These are phyloP conservation scores for Moesziomyces antarcticus DNA, from an alignment of 1,284 basidiomycete genomes.

Conservation along the genomic window DNA sequence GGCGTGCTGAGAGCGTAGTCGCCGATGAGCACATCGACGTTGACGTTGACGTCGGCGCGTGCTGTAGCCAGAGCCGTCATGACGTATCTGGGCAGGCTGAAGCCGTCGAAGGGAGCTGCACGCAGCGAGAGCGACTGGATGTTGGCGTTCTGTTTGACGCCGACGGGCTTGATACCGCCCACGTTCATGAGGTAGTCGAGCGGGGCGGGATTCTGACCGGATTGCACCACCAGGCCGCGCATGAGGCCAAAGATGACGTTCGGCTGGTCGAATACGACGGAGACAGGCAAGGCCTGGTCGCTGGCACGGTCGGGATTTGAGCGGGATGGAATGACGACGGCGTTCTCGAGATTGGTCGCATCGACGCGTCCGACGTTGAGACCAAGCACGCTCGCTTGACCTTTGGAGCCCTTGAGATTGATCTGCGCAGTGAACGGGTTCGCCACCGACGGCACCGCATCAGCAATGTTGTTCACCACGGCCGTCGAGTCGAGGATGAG, in stretches of 20 bases:
- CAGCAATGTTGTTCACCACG: constrained; percentile 74
- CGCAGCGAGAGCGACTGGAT: constrained; percentile 69
- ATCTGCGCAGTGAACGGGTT: constrained; percentile 78
- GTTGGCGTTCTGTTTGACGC: constrained; percentile 7
- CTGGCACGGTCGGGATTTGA: constrained; percentile 71
- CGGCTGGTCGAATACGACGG: constrained; percentile 78
- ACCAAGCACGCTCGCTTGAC: constrained; percentile 75
- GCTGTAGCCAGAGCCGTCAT: constrained; percentile 76
- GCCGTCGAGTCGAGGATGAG: constrained; percentile 77
- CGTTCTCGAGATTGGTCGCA: constrained; percentile 72
- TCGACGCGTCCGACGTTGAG: constrained; percentile 76
- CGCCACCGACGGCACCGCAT: constrained; percentile 75
- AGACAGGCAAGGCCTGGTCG: constrained; percentile 73
- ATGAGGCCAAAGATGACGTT: constrained; percentile 77
- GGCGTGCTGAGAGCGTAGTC: constrained; percentile 75
- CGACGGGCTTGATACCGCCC: constrained; percentile 6
- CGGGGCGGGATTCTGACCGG: constrained; percentile 74
- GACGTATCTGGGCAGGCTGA: constrained; percentile 76
- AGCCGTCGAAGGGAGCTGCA: constrained; percentile 70
- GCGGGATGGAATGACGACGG: constrained; percentile 38
- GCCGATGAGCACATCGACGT: constrained; percentile 75
- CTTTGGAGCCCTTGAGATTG: constrained; percentile 74
- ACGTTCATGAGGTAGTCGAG: constrained; percentile 70
- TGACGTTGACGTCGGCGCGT: constrained; percentile 74
- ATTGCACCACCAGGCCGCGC: constrained; percentile 75